Conservation (phyloP, 192 early-diverging fungal species). For the Backusella tarrabulga region DNA sequence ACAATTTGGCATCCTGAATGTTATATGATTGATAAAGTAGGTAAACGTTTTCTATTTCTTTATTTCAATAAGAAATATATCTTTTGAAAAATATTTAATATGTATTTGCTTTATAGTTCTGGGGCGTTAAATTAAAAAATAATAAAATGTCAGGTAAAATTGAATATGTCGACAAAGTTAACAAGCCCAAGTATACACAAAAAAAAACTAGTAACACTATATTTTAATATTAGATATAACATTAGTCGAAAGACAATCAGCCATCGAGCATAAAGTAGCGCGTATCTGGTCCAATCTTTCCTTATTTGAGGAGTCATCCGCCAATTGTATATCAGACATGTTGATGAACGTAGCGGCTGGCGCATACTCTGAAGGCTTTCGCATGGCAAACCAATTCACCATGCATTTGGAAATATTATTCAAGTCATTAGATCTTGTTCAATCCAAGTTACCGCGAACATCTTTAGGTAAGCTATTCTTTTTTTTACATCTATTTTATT, state of each 20-base stretch:
- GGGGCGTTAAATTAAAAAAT: neutral
- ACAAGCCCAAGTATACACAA: neutral
- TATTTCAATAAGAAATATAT: neutral
- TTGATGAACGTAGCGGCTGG: slow-evolving; percentile 73
- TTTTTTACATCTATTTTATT: neutral
- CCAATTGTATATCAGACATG: slow-evolving; percentile 87
- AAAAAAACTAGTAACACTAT: neutral
- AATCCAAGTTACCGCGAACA: neutral
- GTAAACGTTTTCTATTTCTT: neutral
- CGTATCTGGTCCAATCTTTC: slow-evolving; percentile 79
- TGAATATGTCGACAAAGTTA: neutral
- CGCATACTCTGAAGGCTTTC: slow-evolving; percentile 63
- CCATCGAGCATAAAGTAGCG: slow-evolving; percentile 85
- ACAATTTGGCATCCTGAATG: slow-evolving; percentile 84
- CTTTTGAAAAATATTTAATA: neutral
- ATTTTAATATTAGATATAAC: neutral
- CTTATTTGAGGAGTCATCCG: slow-evolving; percentile 84
- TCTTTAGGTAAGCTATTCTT: neutral
- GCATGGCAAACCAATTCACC: slow-evolving; percentile 74
- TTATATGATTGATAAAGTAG: slow-evolving; percentile 87
- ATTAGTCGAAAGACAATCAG: slow-evolving; percentile 46
- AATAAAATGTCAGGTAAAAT: neutral
- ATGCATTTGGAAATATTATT: slow-evolving; percentile 82
- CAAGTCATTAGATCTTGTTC: slow-evolving; percentile 63
- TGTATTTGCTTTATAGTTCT: neutral